A percentile compares a stretch with the other conserved stretches of the same genome.
Conservation (phyloP, 2,329 filamentous ascomycete genomes). For the Herpotrichia juniperi region DNA sequence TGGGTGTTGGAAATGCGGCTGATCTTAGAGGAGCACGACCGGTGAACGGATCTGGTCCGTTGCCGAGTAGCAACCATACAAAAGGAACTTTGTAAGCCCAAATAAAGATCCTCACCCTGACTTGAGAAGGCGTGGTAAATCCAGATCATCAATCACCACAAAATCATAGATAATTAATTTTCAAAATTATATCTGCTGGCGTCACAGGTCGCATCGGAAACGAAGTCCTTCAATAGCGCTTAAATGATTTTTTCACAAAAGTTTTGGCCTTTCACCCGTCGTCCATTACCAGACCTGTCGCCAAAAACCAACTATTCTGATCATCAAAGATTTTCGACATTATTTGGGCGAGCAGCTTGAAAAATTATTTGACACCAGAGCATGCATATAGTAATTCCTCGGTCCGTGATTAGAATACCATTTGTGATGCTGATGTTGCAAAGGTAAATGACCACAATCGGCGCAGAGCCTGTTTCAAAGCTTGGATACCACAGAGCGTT, state of each 20-base stretch:
- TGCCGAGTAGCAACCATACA: background rate
- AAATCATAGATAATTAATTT: slow-evolving; percentile 20
- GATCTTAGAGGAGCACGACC: background rate
- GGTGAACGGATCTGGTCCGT: background rate
- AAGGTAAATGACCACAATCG: slow-evolving; percentile 26
- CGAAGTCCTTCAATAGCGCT: slow-evolving; percentile 15
- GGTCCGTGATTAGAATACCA: background rate
- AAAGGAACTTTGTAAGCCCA: background rate
- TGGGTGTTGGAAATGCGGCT: background rate
- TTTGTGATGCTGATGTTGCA: slow-evolving; percentile 9
- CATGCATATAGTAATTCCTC: slow-evolving; percentile 23
- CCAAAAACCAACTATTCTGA: slow-evolving; percentile 17
- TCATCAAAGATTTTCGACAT: slow-evolving; percentile 19
- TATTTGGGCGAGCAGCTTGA: slow-evolving; percentile 18
- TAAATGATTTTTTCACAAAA: slow-evolving; percentile 15
- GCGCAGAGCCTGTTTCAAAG: slow-evolving; percentile 16
- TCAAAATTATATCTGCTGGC: slow-evolving; percentile 18
- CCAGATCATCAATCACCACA: background rate
- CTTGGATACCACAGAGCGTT: slow-evolving; percentile 18
- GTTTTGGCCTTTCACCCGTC: slow-evolving; percentile 19
- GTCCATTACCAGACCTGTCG: slow-evolving; percentile 15
- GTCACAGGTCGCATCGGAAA: slow-evolving; percentile 17
- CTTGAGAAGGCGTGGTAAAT: background rate
- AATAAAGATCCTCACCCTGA: background rate
- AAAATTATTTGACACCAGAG: slow-evolving; percentile 19